Evolutionary conservation across 148 eudicot species (phyloP), one percentile per base, ranked within the genome.

Genomic region (Vaccinium corymbosum): DNA sequence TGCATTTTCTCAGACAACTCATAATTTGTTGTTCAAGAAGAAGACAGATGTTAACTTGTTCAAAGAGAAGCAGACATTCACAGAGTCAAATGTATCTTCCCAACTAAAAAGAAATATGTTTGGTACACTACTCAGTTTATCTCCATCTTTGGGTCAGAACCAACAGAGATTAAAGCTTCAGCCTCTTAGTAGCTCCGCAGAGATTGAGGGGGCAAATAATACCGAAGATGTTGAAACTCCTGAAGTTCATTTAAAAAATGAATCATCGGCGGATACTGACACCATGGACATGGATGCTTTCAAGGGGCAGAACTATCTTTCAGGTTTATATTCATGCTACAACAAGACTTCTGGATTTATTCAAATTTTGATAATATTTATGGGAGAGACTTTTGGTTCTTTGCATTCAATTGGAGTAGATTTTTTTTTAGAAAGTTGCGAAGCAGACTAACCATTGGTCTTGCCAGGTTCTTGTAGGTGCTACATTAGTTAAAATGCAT

Each of bases 211-310:
- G 55, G 87, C 86, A 80, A 85, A 87, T 81, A 86, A 85, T 78
- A 55, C 55, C 50, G 88, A 84, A 17, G 85, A 86, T 83, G 79
- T 85, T 22, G 74, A 78, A 59, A 76, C 88, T 78, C 81, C 83
- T 71, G 90, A 89, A 86, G 85, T 83, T 42, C 53, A 32, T 78
- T 78, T 86, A 82, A 90, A 86, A 88, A 89, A 89, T 85, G 97
- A 96, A 81, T 89, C 93, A 17, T 94, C 95, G 46, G 91, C 92
- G 48, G 97, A 94, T 64, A 90, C 95, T 72, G 91, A 92, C 73
- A 86, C 89, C 75, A 82, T 90, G 93, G 94, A 87, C 52, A 80
- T 87, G 84, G 90, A 85, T 71, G 83, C 81, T 78, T 85, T 85
- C 52, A 79, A 85, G 83, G 89, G 85, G 81, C 84, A 76, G 83